Percentiles rank a stretch among this genome's conserved stretches.
Evolutionary conservation across 2,329 filamentous ascomycete genomes (phyloP).

Genomic region (Colletotrichum coccodes): DNA sequence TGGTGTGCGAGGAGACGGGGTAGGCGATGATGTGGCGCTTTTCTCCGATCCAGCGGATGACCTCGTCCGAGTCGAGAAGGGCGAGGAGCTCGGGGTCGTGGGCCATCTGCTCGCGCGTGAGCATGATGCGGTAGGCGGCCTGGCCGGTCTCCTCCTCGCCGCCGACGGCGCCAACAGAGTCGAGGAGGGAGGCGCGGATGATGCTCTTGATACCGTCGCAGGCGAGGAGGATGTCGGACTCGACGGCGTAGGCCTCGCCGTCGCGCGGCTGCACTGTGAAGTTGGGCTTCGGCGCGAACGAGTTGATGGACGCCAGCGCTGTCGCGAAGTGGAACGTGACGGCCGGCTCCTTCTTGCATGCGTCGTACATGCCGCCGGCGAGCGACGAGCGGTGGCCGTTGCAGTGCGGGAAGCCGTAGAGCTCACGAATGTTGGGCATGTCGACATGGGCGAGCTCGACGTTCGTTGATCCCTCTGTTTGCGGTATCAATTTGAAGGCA

Average conservation of each 20-base stretch:
- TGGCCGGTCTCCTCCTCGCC: constrained; percentile 77
- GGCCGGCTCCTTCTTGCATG: constrained; percentile 69
- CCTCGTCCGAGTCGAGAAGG: constrained; percentile 74
- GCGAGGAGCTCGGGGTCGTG: constrained; percentile 73
- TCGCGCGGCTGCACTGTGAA: constrained; percentile 70
- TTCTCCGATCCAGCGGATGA: constrained; percentile 81
- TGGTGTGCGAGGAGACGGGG: constrained; percentile 72
- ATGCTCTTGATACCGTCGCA: constrained; percentile 67
- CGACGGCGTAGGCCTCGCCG: constrained; percentile 62
- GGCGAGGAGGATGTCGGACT: constrained; percentile 63
- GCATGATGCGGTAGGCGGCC: constrained; percentile 83
- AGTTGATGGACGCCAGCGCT: constrained; percentile 63
- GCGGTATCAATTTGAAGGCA: constrained; percentile 8
- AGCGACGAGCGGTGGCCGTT: constrained; percentile 81
- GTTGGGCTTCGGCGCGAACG: constrained; percentile 67
- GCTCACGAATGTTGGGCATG: constrained; percentile 72
- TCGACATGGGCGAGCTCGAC: constrained; percentile 77
- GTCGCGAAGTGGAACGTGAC: constrained; percentile 78
- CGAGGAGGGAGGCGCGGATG: constrained; percentile 63
- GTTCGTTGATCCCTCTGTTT: constrained; percentile 72
- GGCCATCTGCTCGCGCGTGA: constrained; percentile 73
- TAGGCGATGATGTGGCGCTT: constrained; percentile 83
- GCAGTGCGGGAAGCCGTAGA: constrained; percentile 82
- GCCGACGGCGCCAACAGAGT: constrained; percentile 58
- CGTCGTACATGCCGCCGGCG: constrained; percentile 75